These are phyloP conservation scores for Xenoacremonium recifei DNA, from an alignment of 2,329 filamentous ascomycete genomes.

Conservation along the genomic window DNA sequence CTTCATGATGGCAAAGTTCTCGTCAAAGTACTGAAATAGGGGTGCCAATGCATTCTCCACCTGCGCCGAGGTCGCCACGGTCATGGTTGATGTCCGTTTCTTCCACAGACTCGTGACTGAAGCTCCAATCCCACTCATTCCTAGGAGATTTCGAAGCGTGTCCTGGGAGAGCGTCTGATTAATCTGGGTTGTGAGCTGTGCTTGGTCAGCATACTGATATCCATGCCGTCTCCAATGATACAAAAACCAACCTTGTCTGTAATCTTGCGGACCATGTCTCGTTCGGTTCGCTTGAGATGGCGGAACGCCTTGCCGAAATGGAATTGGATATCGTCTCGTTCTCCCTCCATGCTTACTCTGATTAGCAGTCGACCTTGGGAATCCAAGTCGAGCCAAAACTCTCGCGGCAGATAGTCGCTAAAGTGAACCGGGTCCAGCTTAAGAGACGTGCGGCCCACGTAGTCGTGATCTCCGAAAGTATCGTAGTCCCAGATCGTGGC, in stretches of 20 bases:
- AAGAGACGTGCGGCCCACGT: slow-evolving; percentile 91
- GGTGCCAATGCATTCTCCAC: slow-evolving; percentile 79
- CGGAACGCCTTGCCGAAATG: slow-evolving; percentile 97
- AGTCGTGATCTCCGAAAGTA: slow-evolving; percentile 94
- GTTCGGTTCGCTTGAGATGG: slow-evolving; percentile 89
- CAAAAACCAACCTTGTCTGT: slow-evolving; percentile 85
- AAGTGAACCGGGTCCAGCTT: slow-evolving; percentile 99
- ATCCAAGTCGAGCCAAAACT: slow-evolving; percentile 97
- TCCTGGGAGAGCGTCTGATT: slow-evolving; percentile 82
- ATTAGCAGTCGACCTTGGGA: slow-evolving; percentile 88
- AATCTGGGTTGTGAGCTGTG: slow-evolving; percentile 86
- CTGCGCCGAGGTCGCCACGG: slow-evolving; percentile 66
- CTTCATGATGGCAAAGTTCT: slow-evolving; percentile 99
- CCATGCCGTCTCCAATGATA: background rate
- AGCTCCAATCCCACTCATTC: slow-evolving; percentile 66
- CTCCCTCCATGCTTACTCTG: slow-evolving; percentile 96
- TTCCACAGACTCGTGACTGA: slow-evolving; percentile 70
- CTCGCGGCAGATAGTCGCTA: slow-evolving; percentile 88
- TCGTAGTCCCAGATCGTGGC: slow-evolving; percentile 99
- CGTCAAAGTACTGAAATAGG: slow-evolving; percentile 92
- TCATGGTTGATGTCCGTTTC: slow-evolving; percentile 54
- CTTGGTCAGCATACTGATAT: slow-evolving; percentile 7
- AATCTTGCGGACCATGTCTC: slow-evolving; percentile 97
- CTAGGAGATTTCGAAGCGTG: slow-evolving; percentile 72
- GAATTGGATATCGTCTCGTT: slow-evolving; percentile 97